Base-by-base conservation (phyloP, 768 basidiomycete species). In the Thelephora ganbajun region DNA sequence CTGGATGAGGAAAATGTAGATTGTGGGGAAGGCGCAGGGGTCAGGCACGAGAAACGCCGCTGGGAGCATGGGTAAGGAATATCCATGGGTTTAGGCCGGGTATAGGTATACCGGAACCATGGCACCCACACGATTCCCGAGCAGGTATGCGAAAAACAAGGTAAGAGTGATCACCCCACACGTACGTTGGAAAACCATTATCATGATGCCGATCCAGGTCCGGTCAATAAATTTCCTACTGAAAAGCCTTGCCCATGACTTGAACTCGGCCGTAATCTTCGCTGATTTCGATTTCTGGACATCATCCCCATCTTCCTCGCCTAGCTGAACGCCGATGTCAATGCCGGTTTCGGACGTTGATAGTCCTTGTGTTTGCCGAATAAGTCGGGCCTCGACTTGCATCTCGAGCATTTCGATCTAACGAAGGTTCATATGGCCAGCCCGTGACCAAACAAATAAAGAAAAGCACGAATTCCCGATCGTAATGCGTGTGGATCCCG, bases 121-220 rank as follows among this genome's bases (percentile, higher is more conserved):
- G n/a, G n/a, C n/a, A n/a, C n/a, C n/a, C n/a, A n/a, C n/a, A n/a
- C n/a, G n/a, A n/a, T n/a, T n/a, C n/a, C n/a, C n/a, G n/a, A n/a
- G n/a, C n/a, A n/a, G n/a, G n/a, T n/a, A n/a, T n/a, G n/a, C n/a
- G n/a, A n/a, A n/a, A n/a, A 19, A 12, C 39, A 20, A 13, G n/a
- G 9, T n/a, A 35, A 6, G 11, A 47, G 43, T 26, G 16, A 18
- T 14, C 20, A 35, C 6, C 43, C 41, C 43, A 22, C 14, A 63
- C 79, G 35, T 53, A 85, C 86, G 87, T 62, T 90, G 87, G 55
- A 88, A 89, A 45, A 84, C 76, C 80, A 87, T 86, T 54, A 87
- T 74, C 57, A 78, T 61, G 6, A 85, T 67, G 2, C 83, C 85
- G 35, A 88, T 73, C 57, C 74, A 61, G 0, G 86, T 88, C 33